Evolutionary conservation across 1,284 basidiomycete genomes (phyloP), one percentile per base, ranked within the genome.

Genomic region (Wallemia hederae): DNA sequence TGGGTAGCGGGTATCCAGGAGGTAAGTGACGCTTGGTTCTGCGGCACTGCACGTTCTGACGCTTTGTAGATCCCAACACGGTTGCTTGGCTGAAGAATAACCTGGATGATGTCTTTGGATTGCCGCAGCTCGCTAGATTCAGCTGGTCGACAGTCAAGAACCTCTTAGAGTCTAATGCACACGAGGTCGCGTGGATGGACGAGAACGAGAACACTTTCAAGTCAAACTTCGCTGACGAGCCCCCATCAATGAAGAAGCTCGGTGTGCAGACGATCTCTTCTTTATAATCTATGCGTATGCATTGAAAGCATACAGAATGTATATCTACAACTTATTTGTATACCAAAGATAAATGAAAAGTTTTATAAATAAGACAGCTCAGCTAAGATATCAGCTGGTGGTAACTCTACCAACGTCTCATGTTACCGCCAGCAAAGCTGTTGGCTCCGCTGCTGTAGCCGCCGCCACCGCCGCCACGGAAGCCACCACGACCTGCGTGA

Each of bases 81-180:
- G 80, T 91, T 66, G 80, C 80, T 0, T 98, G 85, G 81, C 74
- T 98, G 24, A 79, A 79, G 64, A 71, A 75, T 1, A 77, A 82
- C 1, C 68, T 96, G 19, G 84, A 97, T 62, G 83, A 82, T 0
- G 83, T 89, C 1, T 98, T 98, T 69, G 92, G 92, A 1, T 96
- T 82, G 69, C 90, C 91, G 0, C 83, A 80, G 14, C 73, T 97
- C 57, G 90, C 82, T 2, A 79, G 94, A 15, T 98, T 98, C 72
- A 91, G 86, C 5, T 98, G 92, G 92, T 82, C 85, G 0, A 96
- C 92, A 0, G 80, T 91, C 63, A 92, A 91, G 68, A 79, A 88
- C 0, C 71, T 83, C 5, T 73, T 98, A 17, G 88, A 94, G 56
- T 87, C 87, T 66, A 73, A 80, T 57, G 87, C 76, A 0, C 80